Percentiles rank a stretch among this genome's conserved stretches.
Conservation (phyloP, 805 yeast species). For the Candida succiphila region DNA sequence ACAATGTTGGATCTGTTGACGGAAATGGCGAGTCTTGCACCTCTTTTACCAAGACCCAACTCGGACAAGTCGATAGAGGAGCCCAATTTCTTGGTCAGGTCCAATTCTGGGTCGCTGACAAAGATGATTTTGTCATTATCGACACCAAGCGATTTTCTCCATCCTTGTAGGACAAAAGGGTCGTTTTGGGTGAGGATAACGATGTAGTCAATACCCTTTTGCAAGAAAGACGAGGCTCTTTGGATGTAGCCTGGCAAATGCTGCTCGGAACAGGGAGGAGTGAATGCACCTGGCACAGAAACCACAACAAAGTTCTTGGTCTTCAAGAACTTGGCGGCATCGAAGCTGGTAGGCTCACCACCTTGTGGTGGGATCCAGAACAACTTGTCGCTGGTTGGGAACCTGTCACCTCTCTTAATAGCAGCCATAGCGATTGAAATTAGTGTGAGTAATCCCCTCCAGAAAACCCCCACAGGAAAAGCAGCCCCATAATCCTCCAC, state of each 20-base stretch:
- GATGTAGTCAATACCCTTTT: conserved; percentile 54
- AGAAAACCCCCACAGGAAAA: too few species aligned
- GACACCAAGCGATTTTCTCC: conserved; percentile 43
- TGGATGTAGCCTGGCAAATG: conserved; percentile 63
- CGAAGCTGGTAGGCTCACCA: conserved; percentile 24
- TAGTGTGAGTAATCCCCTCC: too few species aligned
- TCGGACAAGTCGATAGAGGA: conserved; percentile 43
- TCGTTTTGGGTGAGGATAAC: conserved; percentile 60
- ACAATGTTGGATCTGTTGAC: conserved; percentile 38
- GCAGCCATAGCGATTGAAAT: too few species aligned
- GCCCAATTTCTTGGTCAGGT: conserved; percentile 50
- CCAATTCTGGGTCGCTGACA: conserved; percentile 54
- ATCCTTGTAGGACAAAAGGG: conserved; percentile 61
- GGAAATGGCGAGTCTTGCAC: conserved; percentile 59
- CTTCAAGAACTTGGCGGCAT: conserved; percentile 21
- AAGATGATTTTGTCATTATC: conserved; percentile 33
- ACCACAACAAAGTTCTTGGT: conserved; percentile 56
- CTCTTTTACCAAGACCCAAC: conserved; percentile 46
- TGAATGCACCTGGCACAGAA: conserved; percentile 81
- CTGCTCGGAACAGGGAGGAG: conserved; percentile 67
- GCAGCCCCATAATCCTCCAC: too few species aligned
- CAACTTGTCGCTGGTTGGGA: conserved; percentile 25
- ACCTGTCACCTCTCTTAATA: conserved; percentile 19
- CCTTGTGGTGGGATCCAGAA: conserved; percentile 24
- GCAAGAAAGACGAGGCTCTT: conserved; percentile 37